phyloP scores from a whole-genome alignment of 495 filamentous ascomycete genomes.

The Hypoxylon subgilvum region DNA sequence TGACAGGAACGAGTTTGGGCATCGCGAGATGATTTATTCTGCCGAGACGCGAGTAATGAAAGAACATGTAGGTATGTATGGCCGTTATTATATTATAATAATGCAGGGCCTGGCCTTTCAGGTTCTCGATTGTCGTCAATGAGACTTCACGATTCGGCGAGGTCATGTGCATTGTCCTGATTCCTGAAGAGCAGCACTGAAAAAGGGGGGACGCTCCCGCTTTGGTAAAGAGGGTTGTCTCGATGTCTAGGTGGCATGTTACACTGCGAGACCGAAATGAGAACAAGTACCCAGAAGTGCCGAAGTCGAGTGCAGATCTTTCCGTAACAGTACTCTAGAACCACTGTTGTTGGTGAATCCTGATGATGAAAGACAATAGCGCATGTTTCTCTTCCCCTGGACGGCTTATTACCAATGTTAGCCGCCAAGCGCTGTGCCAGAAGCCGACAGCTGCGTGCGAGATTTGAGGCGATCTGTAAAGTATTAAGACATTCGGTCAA shows the following conservation, averaged over 20 bases:
- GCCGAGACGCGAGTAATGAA: constrained; percentile 33
- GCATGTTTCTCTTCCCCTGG: constrained; percentile 15
- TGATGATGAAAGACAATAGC: constrained; percentile 16
- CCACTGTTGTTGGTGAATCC: constrained; percentile 31
- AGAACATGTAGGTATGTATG: constrained; percentile 18
- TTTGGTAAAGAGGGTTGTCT: constrained; percentile 28
- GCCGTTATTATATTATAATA: constrained; percentile 22
- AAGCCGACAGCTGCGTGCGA: background rate
- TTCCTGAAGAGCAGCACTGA: constrained; percentile 21
- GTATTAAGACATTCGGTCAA: constrained; percentile 22
- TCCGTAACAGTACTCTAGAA: constrained; percentile 22
- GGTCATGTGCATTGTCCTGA: constrained; percentile 36
- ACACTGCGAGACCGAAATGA: constrained; percentile 40
- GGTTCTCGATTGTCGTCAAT: constrained; percentile 23
- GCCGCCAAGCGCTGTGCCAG: constrained; percentile 13
- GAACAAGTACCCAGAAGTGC: constrained; percentile 40
- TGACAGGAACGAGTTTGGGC: constrained; percentile 25
- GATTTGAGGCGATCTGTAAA: constrained; percentile 6
- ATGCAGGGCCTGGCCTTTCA: constrained; percentile 18
- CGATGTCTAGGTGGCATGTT: constrained; percentile 35
- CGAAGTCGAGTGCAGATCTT: constrained; percentile 40
- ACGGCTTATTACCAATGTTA: constrained; percentile 3
- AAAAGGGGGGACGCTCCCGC: constrained; percentile 26
- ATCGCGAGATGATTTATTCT: constrained; percentile 17
- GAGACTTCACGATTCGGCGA: constrained; percentile 29